Conservation (phyloP, 768 basidiomycete genomes). For the Lactifluus subvellereus region DNA sequence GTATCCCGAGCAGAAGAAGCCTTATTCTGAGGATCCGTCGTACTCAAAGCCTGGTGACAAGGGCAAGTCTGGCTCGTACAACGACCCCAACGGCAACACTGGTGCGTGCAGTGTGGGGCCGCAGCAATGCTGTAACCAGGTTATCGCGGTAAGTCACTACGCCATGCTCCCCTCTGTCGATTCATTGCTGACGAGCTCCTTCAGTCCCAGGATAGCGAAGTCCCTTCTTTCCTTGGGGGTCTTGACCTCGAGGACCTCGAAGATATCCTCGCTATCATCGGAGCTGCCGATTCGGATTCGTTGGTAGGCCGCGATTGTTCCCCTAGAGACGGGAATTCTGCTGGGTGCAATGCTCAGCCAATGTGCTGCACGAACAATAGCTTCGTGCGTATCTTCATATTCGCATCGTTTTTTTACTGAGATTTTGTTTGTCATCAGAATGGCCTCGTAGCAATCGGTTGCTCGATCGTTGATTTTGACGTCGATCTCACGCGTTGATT, state of each 20-base stretch:
- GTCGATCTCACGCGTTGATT: background rate
- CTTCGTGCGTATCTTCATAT: background rate
- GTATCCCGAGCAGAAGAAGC: background rate
- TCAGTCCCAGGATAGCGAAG: background rate
- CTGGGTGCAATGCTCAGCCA: background rate
- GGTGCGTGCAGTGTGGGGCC: background rate
- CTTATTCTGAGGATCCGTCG: background rate
- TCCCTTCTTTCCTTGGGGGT: background rate
- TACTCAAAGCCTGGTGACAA: background rate
- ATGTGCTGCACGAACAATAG: constrained; percentile 1
- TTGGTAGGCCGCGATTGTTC: background rate
- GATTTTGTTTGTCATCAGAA: background rate
- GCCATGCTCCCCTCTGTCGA: background rate
- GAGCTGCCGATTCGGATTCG: background rate
- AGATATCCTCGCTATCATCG: no score
- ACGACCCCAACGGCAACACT: no score
- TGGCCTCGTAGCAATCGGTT: background rate
- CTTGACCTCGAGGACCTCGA: no score
- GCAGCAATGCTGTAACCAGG: constrained; percentile 1
- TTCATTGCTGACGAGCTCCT: background rate
- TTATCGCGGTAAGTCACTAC: background rate
- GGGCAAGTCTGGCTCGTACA: background rate
- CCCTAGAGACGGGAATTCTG: background rate
- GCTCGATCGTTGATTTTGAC: background rate
- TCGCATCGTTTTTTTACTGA: background rate